phyloP scores from a whole-genome alignment of 2,329 filamentous ascomycete species.

The Bipolaris cookei region DNA sequence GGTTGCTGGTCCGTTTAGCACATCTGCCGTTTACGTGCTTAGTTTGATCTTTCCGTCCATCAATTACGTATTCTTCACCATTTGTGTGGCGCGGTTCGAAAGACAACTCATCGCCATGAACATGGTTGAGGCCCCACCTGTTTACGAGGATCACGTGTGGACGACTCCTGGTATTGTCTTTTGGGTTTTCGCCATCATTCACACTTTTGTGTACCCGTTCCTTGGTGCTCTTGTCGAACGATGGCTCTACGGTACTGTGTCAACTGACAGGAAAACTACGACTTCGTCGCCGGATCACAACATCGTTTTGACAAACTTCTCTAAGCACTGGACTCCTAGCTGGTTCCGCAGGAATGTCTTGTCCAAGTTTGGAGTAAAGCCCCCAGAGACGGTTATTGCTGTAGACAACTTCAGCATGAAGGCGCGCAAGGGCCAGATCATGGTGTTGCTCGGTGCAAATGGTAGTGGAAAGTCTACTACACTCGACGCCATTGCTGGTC shows the following conservation, averaged over 20 bases:
- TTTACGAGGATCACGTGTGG: slow-evolving; percentile 57
- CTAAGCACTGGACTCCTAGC: slow-evolving; percentile 76
- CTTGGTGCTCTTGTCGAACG: slow-evolving; percentile 77
- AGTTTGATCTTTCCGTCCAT: slow-evolving; percentile 84
- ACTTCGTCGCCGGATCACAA: slow-evolving; percentile 56
- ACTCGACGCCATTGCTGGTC: slow-evolving; percentile 83
- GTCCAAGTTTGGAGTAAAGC: slow-evolving; percentile 56
- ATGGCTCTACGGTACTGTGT: slow-evolving; percentile 75
- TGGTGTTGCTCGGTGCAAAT: slow-evolving; percentile 86
- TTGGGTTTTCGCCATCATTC: slow-evolving; percentile 77
- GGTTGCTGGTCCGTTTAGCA: slow-evolving; percentile 67
- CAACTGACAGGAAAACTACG: slow-evolving; percentile 56
- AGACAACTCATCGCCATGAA: slow-evolving; percentile 64
- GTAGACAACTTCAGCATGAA: slow-evolving; percentile 75
- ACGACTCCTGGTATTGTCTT: slow-evolving; percentile 74
- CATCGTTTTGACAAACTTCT: slow-evolving; percentile 74
- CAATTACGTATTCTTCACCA: slow-evolving; percentile 84
- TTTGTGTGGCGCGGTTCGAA: slow-evolving; percentile 79
- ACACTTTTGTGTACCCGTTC: slow-evolving; percentile 78
- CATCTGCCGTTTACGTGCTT: slow-evolving; percentile 70
- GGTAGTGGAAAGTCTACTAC: slow-evolving; percentile 91
- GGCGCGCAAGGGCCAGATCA: slow-evolving; percentile 78
- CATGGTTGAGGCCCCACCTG: slow-evolving; percentile 66
- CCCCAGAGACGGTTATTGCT: slow-evolving; percentile 73
- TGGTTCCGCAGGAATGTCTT: slow-evolving; percentile 61